Evolutionary conservation across 306 rosid genomes (phyloP), one percentile per base, ranked within the genome.

Genomic region (Quillaja saponaria): DNA sequence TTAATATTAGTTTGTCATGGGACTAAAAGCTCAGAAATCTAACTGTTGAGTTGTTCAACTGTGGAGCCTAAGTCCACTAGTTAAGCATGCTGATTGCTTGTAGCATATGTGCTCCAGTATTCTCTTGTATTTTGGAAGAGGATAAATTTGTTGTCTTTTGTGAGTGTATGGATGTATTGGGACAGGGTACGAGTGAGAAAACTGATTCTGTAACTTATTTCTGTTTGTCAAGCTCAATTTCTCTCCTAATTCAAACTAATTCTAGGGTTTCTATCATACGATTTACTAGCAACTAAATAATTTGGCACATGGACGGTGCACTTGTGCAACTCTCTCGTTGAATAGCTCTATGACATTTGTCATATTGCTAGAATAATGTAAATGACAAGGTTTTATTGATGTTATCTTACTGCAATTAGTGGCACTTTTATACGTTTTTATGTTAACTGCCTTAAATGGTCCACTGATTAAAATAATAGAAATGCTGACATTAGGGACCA

Each of bases 181-280:
- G 28, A 25, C 6, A 45, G 31, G 28, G 16, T 45, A 25, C 25
- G 39, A 44, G 25, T 21, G 53, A 45, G 54, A 20, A 34, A 16
- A 6, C 8, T 13, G 39, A 13, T 7, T 47, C 47, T 61, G 17
- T 4, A 33, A 13, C 41, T 44, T 3, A 13, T 41, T 59, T 28
- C 10, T 7, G 44, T n/a, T 60, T 34, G 18, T 0, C 52, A n/a
- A 11, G 10, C n/a, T 1, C 11, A 49, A 10, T 33, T 9, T 25
- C 41, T 6, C 15, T 13, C 14, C 9, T 15, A 14, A 28, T n/a
- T 28, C 21, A 25, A 28, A 10, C 14, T 33, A 33, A 4, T 35
- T 58, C 12, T 47, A 12, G 51, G 34, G 39, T 56, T 50, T 58
- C 40, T 28, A 13, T 53, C 44, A 25, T 58, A 17, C 7, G 42